phyloP scores from a whole-genome alignment of 2,329 filamentous ascomycete species.

The Cordyceps fumosorosea region DNA sequence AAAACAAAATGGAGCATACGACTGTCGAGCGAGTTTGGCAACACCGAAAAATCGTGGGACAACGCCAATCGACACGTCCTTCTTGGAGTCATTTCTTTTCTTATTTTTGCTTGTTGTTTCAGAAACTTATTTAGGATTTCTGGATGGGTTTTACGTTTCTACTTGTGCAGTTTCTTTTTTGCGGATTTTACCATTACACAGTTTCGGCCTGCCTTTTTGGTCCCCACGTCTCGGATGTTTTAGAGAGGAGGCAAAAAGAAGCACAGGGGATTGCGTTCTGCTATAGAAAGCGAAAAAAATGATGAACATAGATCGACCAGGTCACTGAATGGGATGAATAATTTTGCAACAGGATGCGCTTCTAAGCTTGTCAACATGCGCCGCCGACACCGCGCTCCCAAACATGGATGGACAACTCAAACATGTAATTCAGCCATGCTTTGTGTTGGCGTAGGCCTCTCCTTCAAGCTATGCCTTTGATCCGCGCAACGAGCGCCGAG shows the following conservation, averaged over 20 bases:
- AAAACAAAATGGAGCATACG: neutral
- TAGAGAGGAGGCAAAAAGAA: neutral
- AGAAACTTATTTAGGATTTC: slow-evolving; percentile 6
- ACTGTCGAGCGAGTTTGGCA: slow-evolving; percentile 1
- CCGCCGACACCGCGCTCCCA: neutral
- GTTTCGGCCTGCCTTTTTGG: neutral
- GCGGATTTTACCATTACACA: neutral
- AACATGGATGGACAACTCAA: no score
- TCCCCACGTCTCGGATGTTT: neutral
- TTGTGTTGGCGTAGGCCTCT: no score
- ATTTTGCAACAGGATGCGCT: neutral
- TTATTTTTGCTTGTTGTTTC: neutral
- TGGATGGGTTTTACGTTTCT: slow-evolving; percentile 7
- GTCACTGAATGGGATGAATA: neutral
- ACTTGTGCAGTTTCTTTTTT: neutral
- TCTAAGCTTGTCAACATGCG: neutral
- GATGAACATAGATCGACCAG: slow-evolving; percentile 6
- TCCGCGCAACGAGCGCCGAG: no score
- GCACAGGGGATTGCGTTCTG: slow-evolving; percentile 5
- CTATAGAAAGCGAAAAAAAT: slow-evolving; percentile 6
- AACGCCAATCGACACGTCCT: neutral
- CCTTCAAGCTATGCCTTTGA: no score
- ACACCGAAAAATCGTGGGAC: neutral
- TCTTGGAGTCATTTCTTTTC: neutral
- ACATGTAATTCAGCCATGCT: no score